These are phyloP conservation scores for Starmerella vaccinii DNA, from an alignment of 805 yeast species.

Conservation along the genomic window DNA sequence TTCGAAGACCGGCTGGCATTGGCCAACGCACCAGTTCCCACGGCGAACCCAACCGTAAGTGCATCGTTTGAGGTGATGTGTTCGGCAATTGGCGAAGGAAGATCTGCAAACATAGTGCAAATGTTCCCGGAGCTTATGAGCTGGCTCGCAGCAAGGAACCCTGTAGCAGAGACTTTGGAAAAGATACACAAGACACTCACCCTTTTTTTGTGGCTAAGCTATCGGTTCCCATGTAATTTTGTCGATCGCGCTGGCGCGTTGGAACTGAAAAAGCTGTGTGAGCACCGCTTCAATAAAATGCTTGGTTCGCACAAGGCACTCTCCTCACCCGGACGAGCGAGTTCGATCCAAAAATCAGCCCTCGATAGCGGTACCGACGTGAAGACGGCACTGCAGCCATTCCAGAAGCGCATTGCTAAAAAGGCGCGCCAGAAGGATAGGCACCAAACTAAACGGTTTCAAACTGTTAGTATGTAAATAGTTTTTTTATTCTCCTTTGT, in stretches of 20 bases:
- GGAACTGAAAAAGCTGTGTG: conserved; percentile 60
- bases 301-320: conserved; percentile 15
- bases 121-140: conserved; percentile 27
- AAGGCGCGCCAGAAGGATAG: not conserved
- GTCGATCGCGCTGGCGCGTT: conserved; percentile 65
- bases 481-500: not conserved
- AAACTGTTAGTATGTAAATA: not conserved
- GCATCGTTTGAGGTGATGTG: conserved; percentile 41
- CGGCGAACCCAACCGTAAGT: conserved; percentile 28
- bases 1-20: conserved; percentile 49
- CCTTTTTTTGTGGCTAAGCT: conserved; percentile 74
- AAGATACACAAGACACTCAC: conserved; percentile 55
- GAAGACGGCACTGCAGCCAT: not conserved
- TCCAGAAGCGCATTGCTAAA: not conserved
- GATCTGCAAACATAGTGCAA: conserved; percentile 48
- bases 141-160: not conserved
- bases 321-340: conserved; percentile 5
- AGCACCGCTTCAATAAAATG: conserved; percentile 46
- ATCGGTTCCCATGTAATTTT: conserved; percentile 73
- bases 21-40: conserved; percentile 51
- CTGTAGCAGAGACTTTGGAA: conserved; percentile 38
- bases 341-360: not conserved
- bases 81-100: conserved; percentile 45
- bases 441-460: not conserved
- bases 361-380: not conserved